A percentile compares a stretch with the other conserved stretches of the same genome.
Evolutionary conservation across 495 filamentous ascomycete species (phyloP).

Genomic region (Tuber umbilicatum): DNA sequence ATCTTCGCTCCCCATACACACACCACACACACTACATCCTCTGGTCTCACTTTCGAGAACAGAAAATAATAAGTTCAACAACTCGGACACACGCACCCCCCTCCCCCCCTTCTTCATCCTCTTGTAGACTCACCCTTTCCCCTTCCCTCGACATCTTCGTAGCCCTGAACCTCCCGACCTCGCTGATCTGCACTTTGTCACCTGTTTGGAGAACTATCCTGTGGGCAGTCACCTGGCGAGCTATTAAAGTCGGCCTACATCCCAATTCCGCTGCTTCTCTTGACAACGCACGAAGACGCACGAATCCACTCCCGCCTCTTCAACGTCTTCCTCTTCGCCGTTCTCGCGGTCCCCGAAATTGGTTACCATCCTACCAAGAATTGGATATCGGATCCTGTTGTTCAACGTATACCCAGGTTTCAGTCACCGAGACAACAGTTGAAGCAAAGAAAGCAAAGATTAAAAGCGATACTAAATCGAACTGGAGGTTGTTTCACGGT

Average conservation of each 20-base stretch:
- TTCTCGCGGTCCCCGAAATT: slow-evolving; percentile 17
- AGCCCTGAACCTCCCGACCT: slow-evolving; percentile 17
- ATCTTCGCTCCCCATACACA: slow-evolving; percentile 6
- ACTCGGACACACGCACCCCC: slow-evolving; percentile 10
- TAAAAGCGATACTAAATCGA: slow-evolving; percentile 16
- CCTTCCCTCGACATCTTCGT: slow-evolving; percentile 19
- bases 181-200: slow-evolving; percentile 28
- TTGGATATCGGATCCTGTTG: slow-evolving; percentile 18
- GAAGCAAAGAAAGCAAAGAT: slow-evolving; percentile 10
- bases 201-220: slow-evolving; percentile 19
- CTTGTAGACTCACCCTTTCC: slow-evolving; percentile 11
- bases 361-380: slow-evolving; percentile 23
- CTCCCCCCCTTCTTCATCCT: slow-evolving; percentile 6
- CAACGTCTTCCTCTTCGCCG: slow-evolving; percentile 19
- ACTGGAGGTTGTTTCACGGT: slow-evolving; percentile 13
- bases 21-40: slow-evolving; percentile 3
- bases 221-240: slow-evolving; percentile 26
- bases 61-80: slow-evolving; percentile 10
- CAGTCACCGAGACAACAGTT: slow-evolving; percentile 4
- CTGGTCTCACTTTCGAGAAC: slow-evolving; percentile 24
- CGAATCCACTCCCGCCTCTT: slow-evolving; percentile 20
- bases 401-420: slow-evolving; percentile 18
- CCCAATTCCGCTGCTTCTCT: slow-evolving; percentile 29
- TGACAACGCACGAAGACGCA: slow-evolving; percentile 39
- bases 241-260: slow-evolving; percentile 30